Evolutionary conservation across 2,329 filamentous ascomycete species (phyloP).

Genomic region (Trichoderma oligosporum): DNA sequence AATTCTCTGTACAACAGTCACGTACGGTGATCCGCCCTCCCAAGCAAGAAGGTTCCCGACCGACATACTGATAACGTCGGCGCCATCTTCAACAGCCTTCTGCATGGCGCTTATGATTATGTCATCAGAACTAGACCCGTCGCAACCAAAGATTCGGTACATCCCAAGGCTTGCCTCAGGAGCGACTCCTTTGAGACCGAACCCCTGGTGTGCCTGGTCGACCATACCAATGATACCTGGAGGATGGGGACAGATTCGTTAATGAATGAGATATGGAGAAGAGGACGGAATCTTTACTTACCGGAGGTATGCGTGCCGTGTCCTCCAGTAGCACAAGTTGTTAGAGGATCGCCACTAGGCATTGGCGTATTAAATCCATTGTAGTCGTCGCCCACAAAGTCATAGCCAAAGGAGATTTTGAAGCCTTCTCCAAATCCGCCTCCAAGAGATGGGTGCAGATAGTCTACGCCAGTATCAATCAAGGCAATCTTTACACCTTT

Average conservation of each 20-base stretch:
- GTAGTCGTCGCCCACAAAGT: constrained; percentile 40
- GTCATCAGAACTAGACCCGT: constrained; percentile 32
- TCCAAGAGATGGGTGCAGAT: constrained; percentile 45
- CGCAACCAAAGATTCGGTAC: constrained; percentile 38
- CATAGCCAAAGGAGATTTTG: constrained; percentile 41
- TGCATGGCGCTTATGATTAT: constrained; percentile 38
- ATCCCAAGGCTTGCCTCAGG: constrained; percentile 38
- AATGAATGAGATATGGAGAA: constrained; percentile 24
- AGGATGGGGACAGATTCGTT: constrained; percentile 27
- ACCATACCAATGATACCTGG: constrained; percentile 36
- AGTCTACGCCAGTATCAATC: constrained; percentile 52
- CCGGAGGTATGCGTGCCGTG: constrained; percentile 46
- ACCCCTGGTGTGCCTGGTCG: constrained; percentile 34
- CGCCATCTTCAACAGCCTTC: constrained; percentile 39
- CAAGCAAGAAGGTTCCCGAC: constrained; percentile 32
- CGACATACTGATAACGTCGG: constrained; percentile 36
- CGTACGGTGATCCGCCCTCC: constrained; percentile 40
- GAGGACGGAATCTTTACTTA: neutral
- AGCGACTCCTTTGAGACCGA: constrained; percentile 38
- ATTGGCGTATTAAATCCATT: constrained; percentile 28
- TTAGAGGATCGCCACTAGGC: constrained; percentile 38
- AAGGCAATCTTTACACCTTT: constrained; percentile 51
- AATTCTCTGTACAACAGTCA: constrained; percentile 40
- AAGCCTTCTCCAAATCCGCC: constrained; percentile 45
- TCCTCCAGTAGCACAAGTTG: constrained; percentile 30